Percentiles rank a stretch among this genome's conserved stretches.
Conservation (phyloP, 1,284 basidiomycete species). For the Trichosporon sp. region DNA sequence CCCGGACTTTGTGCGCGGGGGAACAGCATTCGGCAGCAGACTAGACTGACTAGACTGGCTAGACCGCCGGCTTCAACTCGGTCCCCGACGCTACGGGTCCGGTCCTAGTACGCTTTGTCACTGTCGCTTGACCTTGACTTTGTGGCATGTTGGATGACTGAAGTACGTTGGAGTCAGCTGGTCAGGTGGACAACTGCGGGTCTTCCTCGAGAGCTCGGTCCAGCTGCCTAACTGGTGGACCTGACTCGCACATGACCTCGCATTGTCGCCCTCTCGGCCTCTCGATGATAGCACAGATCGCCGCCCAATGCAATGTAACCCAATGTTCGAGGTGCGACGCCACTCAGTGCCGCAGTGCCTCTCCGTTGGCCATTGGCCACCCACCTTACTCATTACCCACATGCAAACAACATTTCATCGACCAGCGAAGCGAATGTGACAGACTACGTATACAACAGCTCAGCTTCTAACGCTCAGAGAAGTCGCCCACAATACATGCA, state of each 20-base stretch:
- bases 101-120: neutral
- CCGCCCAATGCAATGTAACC: neutral
- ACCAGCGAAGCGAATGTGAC: no score
- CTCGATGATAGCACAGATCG: neutral
- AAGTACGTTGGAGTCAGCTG: no score
- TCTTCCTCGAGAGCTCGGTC: no score
- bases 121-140: neutral
- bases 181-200: no score
- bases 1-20: neutral
- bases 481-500: neutral
- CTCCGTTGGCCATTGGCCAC: no score
- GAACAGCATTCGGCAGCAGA: no score
- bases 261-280: neutral
- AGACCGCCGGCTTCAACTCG: neutral
- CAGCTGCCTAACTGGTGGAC: neutral
- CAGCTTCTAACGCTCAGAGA: neutral
- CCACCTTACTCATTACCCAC: no score
- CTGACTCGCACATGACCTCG: neutral
- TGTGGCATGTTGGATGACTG: no score
- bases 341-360: neutral
- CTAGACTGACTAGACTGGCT: no score
- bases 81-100: neutral
- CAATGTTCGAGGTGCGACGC: no score
- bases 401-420: no score
- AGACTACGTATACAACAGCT: neutral